These are phyloP conservation scores for Spathaspora sp. DNA, from an alignment of 805 yeast species.

Conservation along the genomic window DNA sequence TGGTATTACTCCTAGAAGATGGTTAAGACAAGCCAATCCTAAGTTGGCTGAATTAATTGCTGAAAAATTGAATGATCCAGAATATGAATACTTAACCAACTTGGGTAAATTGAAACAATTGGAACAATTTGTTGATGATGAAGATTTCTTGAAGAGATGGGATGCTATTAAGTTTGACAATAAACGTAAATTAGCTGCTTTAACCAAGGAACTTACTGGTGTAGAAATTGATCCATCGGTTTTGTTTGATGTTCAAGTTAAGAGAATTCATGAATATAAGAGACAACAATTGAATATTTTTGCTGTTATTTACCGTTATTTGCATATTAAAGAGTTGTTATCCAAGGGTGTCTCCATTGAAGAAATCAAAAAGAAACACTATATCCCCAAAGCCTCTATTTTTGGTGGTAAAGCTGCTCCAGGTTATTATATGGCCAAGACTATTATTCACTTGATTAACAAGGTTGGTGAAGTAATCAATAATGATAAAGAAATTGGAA, in stretches of 20 bases:
- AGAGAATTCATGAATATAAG: slow-evolving; percentile 93
- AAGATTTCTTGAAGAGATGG: slow-evolving; percentile 68
- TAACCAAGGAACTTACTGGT: slow-evolving; percentile 63
- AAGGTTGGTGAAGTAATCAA: slow-evolving; percentile 79
- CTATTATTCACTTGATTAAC: slow-evolving; percentile 81
- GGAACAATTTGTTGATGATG: slow-evolving; percentile 65
- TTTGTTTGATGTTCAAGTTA: slow-evolving; percentile 87
- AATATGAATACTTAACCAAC: slow-evolving; percentile 63
- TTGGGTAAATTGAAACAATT: slow-evolving; percentile 64
- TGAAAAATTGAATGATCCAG: slow-evolving; percentile 60
- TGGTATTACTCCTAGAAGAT: slow-evolving; percentile 94
- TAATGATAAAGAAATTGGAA: slow-evolving; percentile 69
- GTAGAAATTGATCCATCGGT: slow-evolving; percentile 69
- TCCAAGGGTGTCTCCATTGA: slow-evolving; percentile 41
- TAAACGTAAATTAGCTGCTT: slow-evolving; percentile 61
- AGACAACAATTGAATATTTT: slow-evolving; percentile 92
- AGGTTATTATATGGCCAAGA: slow-evolving; percentile 94
- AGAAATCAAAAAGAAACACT: slow-evolving; percentile 55
- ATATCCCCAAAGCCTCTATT: slow-evolving; percentile 71
- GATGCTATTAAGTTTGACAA: slow-evolving; percentile 63
- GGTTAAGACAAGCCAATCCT: slow-evolving; percentile 94
- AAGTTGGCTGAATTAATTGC: slow-evolving; percentile 69
- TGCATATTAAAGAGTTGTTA: slow-evolving; percentile 67
- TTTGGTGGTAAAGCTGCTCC: slow-evolving; percentile 97
- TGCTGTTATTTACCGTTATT: slow-evolving; percentile 81